phyloP scores from a whole-genome alignment of 2,329 filamentous ascomycete genomes.

The Scytalidium sp. region DNA sequence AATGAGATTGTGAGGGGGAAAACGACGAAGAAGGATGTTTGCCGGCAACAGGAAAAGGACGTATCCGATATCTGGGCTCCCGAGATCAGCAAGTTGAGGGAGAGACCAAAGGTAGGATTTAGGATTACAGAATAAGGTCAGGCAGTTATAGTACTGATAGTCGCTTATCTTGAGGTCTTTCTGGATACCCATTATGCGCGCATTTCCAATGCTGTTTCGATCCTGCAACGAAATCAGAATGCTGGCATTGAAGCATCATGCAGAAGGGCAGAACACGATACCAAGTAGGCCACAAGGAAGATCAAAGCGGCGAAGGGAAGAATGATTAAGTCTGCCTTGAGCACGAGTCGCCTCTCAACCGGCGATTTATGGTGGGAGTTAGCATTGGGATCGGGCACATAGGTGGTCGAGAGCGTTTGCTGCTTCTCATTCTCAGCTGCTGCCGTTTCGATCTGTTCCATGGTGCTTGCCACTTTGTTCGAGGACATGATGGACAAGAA shows the following conservation, averaged over 20 bases:
- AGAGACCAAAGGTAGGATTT: neutral
- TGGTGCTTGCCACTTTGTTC: neutral
- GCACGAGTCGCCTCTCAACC: neutral
- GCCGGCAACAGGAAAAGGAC: constrained; percentile 51
- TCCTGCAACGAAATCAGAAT: neutral
- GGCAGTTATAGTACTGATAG: neutral
- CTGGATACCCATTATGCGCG: neutral
- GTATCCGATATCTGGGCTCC: constrained; percentile 33
- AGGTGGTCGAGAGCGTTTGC: neutral
- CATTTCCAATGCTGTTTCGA: neutral
- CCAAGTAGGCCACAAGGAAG: neutral
- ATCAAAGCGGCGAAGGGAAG: neutral
- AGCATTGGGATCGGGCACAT: neutral
- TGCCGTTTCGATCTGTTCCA: neutral
- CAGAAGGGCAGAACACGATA: neutral
- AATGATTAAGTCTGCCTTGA: neutral
- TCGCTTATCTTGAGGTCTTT: neutral
- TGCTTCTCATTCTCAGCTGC: neutral
- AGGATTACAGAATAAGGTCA: neutral
- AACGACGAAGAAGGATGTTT: constrained; percentile 48
- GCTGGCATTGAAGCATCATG: neutral
- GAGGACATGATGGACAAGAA: neutral
- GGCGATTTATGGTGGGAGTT: neutral
- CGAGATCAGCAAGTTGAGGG: neutral
- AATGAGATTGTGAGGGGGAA: constrained; percentile 30